These are phyloP conservation scores for Zoysia japonica DNA, from an alignment of 176 grass and related monocot species.

Conservation along the genomic window DNA sequence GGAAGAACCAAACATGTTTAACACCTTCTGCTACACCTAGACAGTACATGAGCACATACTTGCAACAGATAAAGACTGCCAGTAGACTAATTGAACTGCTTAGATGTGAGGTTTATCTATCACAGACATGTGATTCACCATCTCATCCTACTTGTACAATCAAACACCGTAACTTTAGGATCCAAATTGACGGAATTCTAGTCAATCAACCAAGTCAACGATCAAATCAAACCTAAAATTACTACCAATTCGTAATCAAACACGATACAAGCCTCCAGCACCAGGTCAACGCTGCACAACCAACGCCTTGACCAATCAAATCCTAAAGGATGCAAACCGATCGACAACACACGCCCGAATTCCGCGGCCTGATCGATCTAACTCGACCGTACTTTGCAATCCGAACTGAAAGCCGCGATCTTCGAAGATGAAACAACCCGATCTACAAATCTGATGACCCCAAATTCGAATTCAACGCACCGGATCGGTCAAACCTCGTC, in stretches of 20 bases:
- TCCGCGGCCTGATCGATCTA: not conserved
- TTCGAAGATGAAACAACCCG: not conserved
- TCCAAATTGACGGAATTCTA: not conserved
- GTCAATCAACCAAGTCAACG: not conserved
- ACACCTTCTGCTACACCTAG: not conserved
- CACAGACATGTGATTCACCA: not conserved
- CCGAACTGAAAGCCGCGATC: not conserved
- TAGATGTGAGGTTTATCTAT: too few relatives aligned
- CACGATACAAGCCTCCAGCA: not conserved
- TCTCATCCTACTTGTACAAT: not conserved
- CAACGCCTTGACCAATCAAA: not conserved
- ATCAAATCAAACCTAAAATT: not conserved
- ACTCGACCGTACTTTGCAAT: not conserved
- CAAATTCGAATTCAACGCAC: not conserved
- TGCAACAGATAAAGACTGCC: not conserved
- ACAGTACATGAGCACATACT: not conserved
- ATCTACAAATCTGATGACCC: not conserved
- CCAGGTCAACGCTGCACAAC: constrained; percentile 18
- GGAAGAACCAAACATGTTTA: not conserved
- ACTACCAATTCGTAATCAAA: not conserved
- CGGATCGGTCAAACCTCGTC: not conserved
- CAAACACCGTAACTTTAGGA: not conserved
- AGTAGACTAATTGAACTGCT: not conserved
- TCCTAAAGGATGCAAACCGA: not conserved
- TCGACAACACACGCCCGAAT: not conserved